These are phyloP conservation scores for Pyropia haitanensis DNA, from an alignment of 23 red algal species.

Conservation along the genomic window DNA sequence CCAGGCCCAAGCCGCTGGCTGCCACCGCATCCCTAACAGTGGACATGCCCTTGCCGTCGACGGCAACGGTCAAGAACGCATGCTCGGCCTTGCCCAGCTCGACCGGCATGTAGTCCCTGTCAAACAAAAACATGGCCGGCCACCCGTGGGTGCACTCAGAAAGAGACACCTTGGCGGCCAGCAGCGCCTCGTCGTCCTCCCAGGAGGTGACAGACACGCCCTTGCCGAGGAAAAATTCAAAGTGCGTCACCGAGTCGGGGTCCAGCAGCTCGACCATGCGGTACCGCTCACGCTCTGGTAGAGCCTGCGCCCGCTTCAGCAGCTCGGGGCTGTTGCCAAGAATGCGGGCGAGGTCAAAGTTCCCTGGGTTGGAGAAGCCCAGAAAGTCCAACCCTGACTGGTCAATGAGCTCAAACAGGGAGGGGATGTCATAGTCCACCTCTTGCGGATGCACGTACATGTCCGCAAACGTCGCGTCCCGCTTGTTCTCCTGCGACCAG, in stretches of 20 bases:
- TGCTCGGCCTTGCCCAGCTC: conserved; percentile 42
- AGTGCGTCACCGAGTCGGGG: conserved; percentile 91
- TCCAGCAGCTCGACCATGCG: conserved; percentile 81
- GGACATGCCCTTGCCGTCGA: conserved; percentile 4
- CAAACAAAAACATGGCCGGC: conserved; percentile 64
- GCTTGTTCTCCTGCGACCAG: conserved; percentile 87
- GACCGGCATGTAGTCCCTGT: conserved; percentile 88
- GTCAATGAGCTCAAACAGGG: conserved; percentile 72
- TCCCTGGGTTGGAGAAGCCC: conserved; percentile 79
- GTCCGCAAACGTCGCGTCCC: conserved; percentile 97
- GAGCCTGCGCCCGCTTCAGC: conserved; percentile 14
- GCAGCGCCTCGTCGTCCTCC: conserved; percentile 25
- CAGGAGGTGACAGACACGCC: conserved; percentile 19
- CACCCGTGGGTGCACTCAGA: conserved; percentile 72
- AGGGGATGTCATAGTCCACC: conserved; percentile 71
- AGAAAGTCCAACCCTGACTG: conserved; percentile 59
- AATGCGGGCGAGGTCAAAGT: conserved; percentile 71
- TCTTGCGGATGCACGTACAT: conserved; percentile 99
- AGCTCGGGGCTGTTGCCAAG: conserved; percentile 56
- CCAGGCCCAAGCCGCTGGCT: conserved; percentile 11
- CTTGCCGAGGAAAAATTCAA: conserved; percentile 90
- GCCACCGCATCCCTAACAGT: conserved; percentile 18
- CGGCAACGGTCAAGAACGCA: conserved; percentile 35
- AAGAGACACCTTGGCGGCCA: conserved; percentile 40
- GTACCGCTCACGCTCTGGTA: conserved; percentile 53